Conservation (phyloP, 805 yeast species). For the Lipomyces yamanashiensis region DNA sequence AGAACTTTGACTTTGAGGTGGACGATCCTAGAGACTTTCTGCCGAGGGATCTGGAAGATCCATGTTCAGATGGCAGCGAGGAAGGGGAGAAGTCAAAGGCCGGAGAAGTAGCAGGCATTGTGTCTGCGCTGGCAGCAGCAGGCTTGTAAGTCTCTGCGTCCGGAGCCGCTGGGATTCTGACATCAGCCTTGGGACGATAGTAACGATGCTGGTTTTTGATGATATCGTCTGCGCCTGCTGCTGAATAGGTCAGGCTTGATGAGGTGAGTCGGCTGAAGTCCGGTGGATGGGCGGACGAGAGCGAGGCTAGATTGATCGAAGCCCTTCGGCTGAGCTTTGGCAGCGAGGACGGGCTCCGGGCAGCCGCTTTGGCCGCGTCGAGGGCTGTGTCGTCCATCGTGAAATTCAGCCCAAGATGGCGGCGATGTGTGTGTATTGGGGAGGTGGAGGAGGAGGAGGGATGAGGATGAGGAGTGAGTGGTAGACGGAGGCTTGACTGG, state of each 20-base stretch:
- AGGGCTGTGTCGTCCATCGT: slow-evolving; percentile 20
- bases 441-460: not conserved
- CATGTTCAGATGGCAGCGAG: not conserved
- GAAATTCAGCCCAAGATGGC: not conserved
- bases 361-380: slow-evolving; percentile 15
- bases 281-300: slow-evolving; percentile 21
- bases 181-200: slow-evolving; percentile 12
- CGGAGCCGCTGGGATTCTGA: slow-evolving; percentile 8
- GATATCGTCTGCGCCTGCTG: slow-evolving; percentile 26
- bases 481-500: not conserved
- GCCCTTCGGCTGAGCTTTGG: slow-evolving; percentile 24
- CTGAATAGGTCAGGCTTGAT: slow-evolving; percentile 7
- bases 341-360: slow-evolving; percentile 4
- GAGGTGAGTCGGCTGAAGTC: slow-evolving; percentile 1
- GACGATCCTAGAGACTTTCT: not conserved
- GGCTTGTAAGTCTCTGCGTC: not conserved
- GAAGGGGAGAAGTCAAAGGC: not conserved
- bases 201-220: slow-evolving; percentile 22
- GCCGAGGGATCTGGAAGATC: not conserved
- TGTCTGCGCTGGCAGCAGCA: too few relatives aligned
- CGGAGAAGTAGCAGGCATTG: not conserved
- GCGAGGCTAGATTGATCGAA: slow-evolving; percentile 23
- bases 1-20: too few relatives aligned
- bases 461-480: not conserved
- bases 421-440: not conserved